Conservation (phyloP, 768 basidiomycete genomes). For the Podaxis sp. region DNA sequence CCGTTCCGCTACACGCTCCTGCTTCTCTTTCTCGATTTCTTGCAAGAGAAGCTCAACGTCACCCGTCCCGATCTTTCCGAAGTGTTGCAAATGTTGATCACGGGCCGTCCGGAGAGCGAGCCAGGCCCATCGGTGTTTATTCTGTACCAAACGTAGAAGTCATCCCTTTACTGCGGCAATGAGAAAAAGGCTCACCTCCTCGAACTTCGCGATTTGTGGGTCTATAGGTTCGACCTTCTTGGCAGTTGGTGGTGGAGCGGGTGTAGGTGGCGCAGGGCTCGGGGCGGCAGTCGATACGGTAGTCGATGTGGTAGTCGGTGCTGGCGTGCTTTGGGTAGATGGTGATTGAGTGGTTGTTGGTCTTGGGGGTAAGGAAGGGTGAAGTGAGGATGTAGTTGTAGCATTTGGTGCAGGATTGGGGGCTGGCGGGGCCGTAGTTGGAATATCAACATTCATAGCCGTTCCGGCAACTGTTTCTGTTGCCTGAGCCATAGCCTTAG, state of each 20-base stretch:
- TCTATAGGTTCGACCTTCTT: constrained; percentile 31
- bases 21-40: constrained; percentile 50
- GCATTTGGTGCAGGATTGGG: constrained; percentile 28
- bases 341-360: constrained; percentile 18
- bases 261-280: constrained; percentile 25
- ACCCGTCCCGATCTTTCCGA: constrained; percentile 79
- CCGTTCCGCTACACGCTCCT: constrained; percentile 24
- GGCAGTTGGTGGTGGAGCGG: constrained; percentile 23
- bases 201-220: constrained; percentile 52
- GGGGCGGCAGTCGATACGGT: constrained; percentile 26
- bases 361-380: constrained; percentile 65
- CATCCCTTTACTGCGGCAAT: constrained; percentile 1
- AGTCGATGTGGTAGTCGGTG: constrained; percentile 24
- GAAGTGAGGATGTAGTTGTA: constrained; percentile 43
- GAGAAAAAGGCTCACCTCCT: constrained; percentile 50
- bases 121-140: constrained; percentile 79
- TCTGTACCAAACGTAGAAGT: constrained; percentile 38
- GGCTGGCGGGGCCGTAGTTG: constrained; percentile 15
- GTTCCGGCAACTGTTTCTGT: not conserved
- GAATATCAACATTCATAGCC: constrained; percentile 18
- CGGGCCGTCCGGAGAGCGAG: constrained; percentile 76
- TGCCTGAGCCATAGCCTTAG: not conserved
- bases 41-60: constrained; percentile 56
- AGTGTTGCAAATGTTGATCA: constrained; percentile 70
- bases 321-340: constrained; percentile 12